Base-by-base conservation (phyloP, 1,284 basidiomycete genomes). In the Rhodotorula glutinis region DNA sequence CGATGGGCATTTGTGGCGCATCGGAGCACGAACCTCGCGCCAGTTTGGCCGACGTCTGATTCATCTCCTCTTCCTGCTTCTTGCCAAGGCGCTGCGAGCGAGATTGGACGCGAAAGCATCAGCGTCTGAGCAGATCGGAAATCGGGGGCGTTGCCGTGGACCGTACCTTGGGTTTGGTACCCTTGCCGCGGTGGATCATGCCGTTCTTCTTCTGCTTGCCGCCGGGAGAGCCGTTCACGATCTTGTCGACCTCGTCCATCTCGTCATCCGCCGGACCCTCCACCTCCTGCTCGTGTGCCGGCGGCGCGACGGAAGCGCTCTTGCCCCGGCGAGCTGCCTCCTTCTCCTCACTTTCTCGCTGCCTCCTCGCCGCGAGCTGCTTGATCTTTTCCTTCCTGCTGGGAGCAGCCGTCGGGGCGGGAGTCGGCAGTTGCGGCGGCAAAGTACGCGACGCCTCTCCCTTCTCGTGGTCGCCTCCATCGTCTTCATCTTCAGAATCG, bases 61-160 rank as follows among this genome's bases (percentile, higher is more conserved):
- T 43, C 70, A 69, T 71, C 59, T 66, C 64, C 4, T 63, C 66
- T 19, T 62, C 49, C 5, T 17, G 62, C 51, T 71, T 71, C 56
- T 66, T 69, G n/a, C 62, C 57, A 1, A 69, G 56, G 3, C 30
- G 21, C 67, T 64, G 62, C 40, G 29, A 27, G 16, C 14, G 29
- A 19, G 3, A 7, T 11, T 11, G 33, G 11, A 11, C 5, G 33
- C n/a, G 23, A 16, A 46, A n/a, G 11, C 21, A 46, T 44, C 27
- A 41, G 25, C 25, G 2, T 9, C 25, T 2, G 19, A 33, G 10
- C 11, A 43, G 19, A 27, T n/a, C 10, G 13, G 0, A 14, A 33
- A 3, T 23, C 14, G 4, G 7, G 2, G 3, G 27, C 0, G 17
- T 11, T 9, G 27, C 13, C n/a, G n/a, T 7, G 11, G 8, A n/a